phyloP scores from a whole-genome alignment of 2,329 filamentous ascomycete genomes.

The Ophiostoma novo-ulmi region DNA sequence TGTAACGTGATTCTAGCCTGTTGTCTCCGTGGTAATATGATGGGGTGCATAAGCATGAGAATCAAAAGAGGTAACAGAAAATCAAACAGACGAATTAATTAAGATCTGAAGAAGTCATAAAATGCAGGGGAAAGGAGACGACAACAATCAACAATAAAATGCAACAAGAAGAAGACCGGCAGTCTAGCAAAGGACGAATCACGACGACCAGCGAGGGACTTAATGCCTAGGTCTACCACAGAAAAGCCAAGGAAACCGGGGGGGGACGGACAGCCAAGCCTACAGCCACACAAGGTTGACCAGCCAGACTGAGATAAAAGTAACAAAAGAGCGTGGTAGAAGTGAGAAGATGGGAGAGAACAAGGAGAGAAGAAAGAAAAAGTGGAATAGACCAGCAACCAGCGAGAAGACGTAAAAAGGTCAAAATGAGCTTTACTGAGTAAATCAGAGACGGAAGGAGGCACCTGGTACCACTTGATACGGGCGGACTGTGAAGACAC shows the following conservation, averaged over 20 bases:
- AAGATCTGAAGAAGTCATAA: not conserved
- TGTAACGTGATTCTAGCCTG: not conserved
- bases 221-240: not conserved
- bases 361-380: not conserved
- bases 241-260: not conserved
- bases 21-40: not conserved
- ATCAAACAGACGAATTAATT: not conserved
- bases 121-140: not conserved
- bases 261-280: constrained; percentile 4
- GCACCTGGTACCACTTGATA: not conserved
- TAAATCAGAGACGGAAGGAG: not conserved
- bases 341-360: not conserved
- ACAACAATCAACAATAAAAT: not conserved
- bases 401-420: not conserved
- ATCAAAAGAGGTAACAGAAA: not conserved
- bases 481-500: not conserved
- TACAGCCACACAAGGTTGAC: not conserved
- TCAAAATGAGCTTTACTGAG: not conserved
- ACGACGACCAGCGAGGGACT: not conserved
- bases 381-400: not conserved
- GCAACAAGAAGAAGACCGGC: not conserved
- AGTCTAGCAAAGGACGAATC: not conserved
- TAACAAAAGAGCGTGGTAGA: not conserved
- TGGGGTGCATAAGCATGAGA: not conserved
- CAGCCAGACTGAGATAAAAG: not conserved